Base-by-base conservation (phyloP, 2,329 filamentous ascomycete genomes). In the Aspergillus thermomutatus region DNA sequence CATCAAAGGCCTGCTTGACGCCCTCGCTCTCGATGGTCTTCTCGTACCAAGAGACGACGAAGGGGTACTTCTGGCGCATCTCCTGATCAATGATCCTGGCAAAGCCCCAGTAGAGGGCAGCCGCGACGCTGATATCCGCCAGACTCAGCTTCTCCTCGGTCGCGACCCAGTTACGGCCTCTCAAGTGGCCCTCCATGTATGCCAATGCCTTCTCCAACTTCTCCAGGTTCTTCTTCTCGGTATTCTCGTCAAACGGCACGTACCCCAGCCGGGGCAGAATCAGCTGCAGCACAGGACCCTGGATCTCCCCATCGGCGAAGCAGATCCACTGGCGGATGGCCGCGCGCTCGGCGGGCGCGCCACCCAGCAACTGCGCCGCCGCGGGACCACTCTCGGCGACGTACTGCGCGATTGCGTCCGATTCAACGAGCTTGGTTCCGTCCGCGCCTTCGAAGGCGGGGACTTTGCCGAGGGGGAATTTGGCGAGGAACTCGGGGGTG, bases 401-500 rank as follows among this genome's bases (percentile, higher is more conserved):
- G 67, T 79, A 81, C 45, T 68, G 68, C n/a, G 72, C 70, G 63
- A 83, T 83, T 52, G 80, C 80, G 37, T 73, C 72, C 37, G 74
- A 72, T 60, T 83, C 80, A 57, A 74, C 64, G 27, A 83, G 51
- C 61, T 60, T 67, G 64, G 80, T 75, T 48, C 80, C 80, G 61
- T 82, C 78, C 21, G 78, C 70, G 34, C 72, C 72, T 63, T 80
- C 77, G 53, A 83, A 76, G 45, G 74, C 75, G 9, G 81, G 81
- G 8, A 82, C 76, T 64, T 82, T 83, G 64, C 80, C 80, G 41
- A 80, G 65, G 10, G 80, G 79, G 69, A 82, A 83, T 62, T 82
- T 82, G 68, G 76, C 58, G 14, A 79, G 67, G 70, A 77, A 83
- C 3, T 79, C 77, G 3, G 76, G 69, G n/a, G 69, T 72, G 46